Conservation (phyloP, 2,329 filamentous ascomycete genomes). For the Fusarium neocosmosporiellum region DNA sequence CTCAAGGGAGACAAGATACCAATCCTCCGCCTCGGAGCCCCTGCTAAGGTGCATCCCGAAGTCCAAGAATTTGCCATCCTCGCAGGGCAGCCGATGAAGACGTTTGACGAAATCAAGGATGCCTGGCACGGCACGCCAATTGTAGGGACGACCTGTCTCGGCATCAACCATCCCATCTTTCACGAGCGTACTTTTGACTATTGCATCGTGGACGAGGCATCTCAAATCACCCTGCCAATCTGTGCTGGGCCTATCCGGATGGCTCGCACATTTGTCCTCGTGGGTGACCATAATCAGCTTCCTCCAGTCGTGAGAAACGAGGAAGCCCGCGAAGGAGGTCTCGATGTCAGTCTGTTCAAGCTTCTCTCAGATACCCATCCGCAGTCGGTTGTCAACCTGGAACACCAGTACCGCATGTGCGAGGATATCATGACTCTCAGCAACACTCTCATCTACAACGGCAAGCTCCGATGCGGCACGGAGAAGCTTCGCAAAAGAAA, state of each 20-base stretch:
- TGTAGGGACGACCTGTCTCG: slow-evolving; percentile 94
- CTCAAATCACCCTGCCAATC: slow-evolving; percentile 95
- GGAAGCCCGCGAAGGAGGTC: slow-evolving; percentile 83
- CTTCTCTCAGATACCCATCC: slow-evolving; percentile 90
- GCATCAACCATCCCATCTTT: slow-evolving; percentile 90
- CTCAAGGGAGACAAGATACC: slow-evolving; percentile 81
- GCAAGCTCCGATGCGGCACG: slow-evolving; percentile 88
- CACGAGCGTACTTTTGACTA: slow-evolving; percentile 93
- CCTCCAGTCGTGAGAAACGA: slow-evolving; percentile 95
- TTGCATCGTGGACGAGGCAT: slow-evolving; percentile 98
- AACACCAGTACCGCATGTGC: slow-evolving; percentile 98
- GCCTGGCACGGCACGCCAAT: slow-evolving; percentile 89
- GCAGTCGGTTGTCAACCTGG: slow-evolving; percentile 86
- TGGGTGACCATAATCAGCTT: slow-evolving; percentile 96
- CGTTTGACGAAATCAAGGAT: slow-evolving; percentile 84
- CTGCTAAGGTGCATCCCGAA: slow-evolving; percentile 87
- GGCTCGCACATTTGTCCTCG: slow-evolving; percentile 91
- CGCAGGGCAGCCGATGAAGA: slow-evolving; percentile 77
- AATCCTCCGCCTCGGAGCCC: slow-evolving; percentile 85
- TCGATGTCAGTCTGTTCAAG: slow-evolving; percentile 95
- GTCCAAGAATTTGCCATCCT: slow-evolving; percentile 88
- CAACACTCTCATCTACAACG: slow-evolving; percentile 93
- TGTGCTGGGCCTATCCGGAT: slow-evolving; percentile 94
- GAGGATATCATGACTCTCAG: slow-evolving; percentile 95
- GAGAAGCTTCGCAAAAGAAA: slow-evolving; percentile 76